These are phyloP conservation scores for Lepidopterella palustris DNA, from an alignment of 495 filamentous ascomycete genomes.

Conservation along the genomic window DNA sequence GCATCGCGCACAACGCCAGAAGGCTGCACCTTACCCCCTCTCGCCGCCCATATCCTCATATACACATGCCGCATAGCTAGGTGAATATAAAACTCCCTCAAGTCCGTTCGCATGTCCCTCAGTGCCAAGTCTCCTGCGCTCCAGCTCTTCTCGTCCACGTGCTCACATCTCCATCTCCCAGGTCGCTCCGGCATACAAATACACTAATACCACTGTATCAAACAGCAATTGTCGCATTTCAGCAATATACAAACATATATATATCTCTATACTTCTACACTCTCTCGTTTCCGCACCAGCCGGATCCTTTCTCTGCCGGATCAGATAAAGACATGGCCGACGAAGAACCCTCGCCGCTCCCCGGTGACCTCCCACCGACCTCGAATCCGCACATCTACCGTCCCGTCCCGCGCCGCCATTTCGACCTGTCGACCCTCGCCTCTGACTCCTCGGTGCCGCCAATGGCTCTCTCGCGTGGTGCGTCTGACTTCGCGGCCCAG, in stretches of 20 bases:
- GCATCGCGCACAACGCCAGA: background rate
- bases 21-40: background rate
- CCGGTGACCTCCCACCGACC: conserved; percentile 15
- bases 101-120: background rate
- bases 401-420: conserved; percentile 69
- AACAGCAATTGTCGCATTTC: too few species aligned
- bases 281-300: background rate
- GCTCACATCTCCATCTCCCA: conserved; percentile 2
- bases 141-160: conserved; percentile 15
- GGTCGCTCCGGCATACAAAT: background rate
- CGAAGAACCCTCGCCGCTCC: conserved; percentile 8
- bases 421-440: conserved; percentile 51
- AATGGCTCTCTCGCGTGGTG: too few species aligned
- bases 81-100: background rate
- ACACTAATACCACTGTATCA: background rate
- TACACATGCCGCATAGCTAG: background rate
- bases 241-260: background rate
- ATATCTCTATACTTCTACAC: background rate
- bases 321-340: conserved; percentile 12
- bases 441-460: conserved; percentile 41
- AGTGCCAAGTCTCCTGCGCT: background rate
- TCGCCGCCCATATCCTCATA: background rate
- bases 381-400: conserved; percentile 54
- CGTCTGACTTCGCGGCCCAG: conserved; percentile 25
- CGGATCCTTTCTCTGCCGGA: background rate